A percentile compares a stretch with the other conserved stretches of the same genome.
phyloP scores from a whole-genome alignment of 2,329 filamentous ascomycete genomes.

The Madurella mycetomatis region DNA sequence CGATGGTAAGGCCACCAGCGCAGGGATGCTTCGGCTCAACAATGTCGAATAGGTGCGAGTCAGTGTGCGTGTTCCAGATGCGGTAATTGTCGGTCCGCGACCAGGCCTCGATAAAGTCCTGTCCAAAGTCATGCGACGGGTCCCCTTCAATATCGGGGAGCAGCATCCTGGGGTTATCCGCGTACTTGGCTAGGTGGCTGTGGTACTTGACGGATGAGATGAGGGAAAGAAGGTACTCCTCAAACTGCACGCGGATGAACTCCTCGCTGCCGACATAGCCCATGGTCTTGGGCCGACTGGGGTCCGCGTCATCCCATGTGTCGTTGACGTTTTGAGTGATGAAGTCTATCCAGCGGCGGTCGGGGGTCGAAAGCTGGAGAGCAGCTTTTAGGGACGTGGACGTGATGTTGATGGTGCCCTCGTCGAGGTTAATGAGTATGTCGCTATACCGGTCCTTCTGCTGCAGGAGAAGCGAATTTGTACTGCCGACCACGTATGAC shows the following conservation, averaged over 20 bases:
- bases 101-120: slow-evolving; percentile 86
- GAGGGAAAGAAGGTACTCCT: slow-evolving; percentile 89
- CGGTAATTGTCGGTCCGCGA: slow-evolving; percentile 83
- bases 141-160: slow-evolving; percentile 72
- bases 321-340: slow-evolving; percentile 90
- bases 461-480: slow-evolving; percentile 87
- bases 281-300: slow-evolving; percentile 84
- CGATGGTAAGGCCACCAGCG: slow-evolving; percentile 85
- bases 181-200: slow-evolving; percentile 54
- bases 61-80: slow-evolving; percentile 76
- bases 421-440: slow-evolving; percentile 92
- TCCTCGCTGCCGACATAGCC: slow-evolving; percentile 95
- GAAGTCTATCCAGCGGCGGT: slow-evolving; percentile 94
- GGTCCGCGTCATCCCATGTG: slow-evolving; percentile 93
- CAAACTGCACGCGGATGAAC: slow-evolving; percentile 94
- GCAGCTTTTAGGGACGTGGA: slow-evolving; percentile 73
- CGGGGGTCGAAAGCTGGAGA: slow-evolving; percentile 74
- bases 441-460: slow-evolving; percentile 96
- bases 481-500: slow-evolving; percentile 95
- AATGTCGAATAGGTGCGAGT: slow-evolving; percentile 88
- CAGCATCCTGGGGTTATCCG: slow-evolving; percentile 55
- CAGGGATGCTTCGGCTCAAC: slow-evolving; percentile 91
- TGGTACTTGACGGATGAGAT: slow-evolving; percentile 89
- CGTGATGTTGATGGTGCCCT: slow-evolving; percentile 77
- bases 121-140: slow-evolving; percentile 75